Evolutionary conservation across 1,139 yeast genomes (phyloP), one percentile per base, ranked within the genome.

Genomic region (Nakaseomyces sp.): DNA sequence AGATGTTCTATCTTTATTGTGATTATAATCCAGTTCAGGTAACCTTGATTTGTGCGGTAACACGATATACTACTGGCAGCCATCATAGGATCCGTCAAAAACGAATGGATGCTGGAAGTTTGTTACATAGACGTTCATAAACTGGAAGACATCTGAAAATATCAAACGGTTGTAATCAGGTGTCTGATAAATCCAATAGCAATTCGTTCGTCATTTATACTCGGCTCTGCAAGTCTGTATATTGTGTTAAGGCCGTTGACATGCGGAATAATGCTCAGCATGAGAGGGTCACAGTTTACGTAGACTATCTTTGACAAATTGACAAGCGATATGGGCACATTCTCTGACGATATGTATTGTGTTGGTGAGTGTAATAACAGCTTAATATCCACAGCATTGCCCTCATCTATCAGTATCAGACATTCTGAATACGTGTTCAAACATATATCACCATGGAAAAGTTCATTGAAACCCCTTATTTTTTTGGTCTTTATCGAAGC

Each of bases 381-480:
- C 60, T 91, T 93, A 58, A 93, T 87, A 63, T 93, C 95, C 29
- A 91, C 86, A 2, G 93, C 81, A 59, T 86, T 91, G 20, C 95
- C 82, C 41, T 80, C 81, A 57, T 91, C 96, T 41, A 91, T 76
- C 0, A 97, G 96, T 25, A 93, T 89, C 63, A 89, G 77, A 64
- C 98, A 93, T 60, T 93, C 99, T 0, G 96, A 86, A 64, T 88
- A 91, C 58, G 85, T 87, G 65, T 91, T 93, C 54, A 93, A 71
- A 62, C 93, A n/a, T n/a, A n/a, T n/a, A n/a, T n/a, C n/a, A n/a
- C n/a, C n/a, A n/a, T n/a, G n/a, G n/a, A n/a, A n/a, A n/a, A n/a
- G n/a, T n/a, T 91, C 70, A 50, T 87, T 83, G 52, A 82, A 86
- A 41, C 91, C 78, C 31, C 40, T 6, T 6, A 22, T 22, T 22